Evolutionary conservation across 2,329 filamentous ascomycete genomes (phyloP).

Genomic region (Cordyceps farinosa): DNA sequence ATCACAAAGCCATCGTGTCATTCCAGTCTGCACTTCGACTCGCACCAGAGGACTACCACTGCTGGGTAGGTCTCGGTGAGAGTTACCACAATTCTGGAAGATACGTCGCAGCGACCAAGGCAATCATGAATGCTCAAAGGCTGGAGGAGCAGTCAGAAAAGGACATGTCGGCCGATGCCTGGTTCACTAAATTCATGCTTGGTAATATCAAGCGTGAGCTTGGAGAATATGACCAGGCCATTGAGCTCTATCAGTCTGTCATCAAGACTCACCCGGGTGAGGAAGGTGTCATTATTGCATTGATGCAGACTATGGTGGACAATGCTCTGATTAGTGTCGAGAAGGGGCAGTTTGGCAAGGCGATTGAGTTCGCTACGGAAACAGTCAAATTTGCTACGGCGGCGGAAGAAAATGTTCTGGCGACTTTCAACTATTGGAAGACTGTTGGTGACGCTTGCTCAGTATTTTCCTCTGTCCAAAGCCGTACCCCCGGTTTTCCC

Average conservation of each 20-base stretch:
- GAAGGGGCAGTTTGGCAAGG: conserved; percentile 81
- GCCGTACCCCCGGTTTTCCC: conserved; percentile 62
- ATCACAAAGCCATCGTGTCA: conserved; percentile 80
- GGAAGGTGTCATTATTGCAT: conserved; percentile 80
- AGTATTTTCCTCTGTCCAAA: conserved; percentile 75
- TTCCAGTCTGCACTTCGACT: conserved; percentile 88
- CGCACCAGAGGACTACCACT: conserved; percentile 83
- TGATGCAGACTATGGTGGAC: conserved; percentile 85
- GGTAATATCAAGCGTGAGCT: conserved; percentile 91
- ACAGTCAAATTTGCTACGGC: conserved; percentile 64
- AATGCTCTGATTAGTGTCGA: conserved; percentile 73
- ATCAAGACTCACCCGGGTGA: conserved; percentile 66
- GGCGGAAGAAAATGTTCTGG: conserved; percentile 57
- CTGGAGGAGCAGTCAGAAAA: conserved; percentile 59
- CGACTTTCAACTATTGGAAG: conserved; percentile 95
- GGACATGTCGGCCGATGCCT: conserved; percentile 62
- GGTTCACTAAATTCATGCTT: conserved; percentile 97
- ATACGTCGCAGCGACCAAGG: conserved; percentile 90
- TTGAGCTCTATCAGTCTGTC: conserved; percentile 71
- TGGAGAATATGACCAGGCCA: conserved; percentile 82
- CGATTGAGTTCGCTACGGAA: conserved; percentile 65
- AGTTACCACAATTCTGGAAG: conserved; percentile 93
- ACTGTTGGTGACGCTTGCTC: conserved; percentile 83
- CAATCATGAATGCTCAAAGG: conserved; percentile 78
- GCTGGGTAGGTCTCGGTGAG: conserved; percentile 94